These are phyloP conservation scores for Fomitopsis palustris DNA, from an alignment of 1,284 basidiomycete genomes.

Conservation along the genomic window DNA sequence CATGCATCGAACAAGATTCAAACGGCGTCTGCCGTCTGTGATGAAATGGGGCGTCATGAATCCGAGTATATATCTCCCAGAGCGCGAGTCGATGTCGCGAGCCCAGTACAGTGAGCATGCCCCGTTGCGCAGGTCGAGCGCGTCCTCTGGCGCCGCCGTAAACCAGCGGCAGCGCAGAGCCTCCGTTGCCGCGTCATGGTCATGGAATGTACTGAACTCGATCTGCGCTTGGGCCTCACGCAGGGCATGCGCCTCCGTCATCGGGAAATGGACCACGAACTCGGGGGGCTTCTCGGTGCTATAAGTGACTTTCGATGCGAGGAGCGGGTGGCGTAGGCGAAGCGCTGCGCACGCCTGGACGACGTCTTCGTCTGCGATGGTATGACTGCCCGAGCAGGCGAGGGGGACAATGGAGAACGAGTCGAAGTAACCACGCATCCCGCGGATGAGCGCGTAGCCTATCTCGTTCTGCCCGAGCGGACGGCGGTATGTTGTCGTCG, in stretches of 20 bases:
- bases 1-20: constrained; percentile 5
- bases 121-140: not conserved
- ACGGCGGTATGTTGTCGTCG: not conserved
- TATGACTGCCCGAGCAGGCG: not conserved
- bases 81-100: not conserved
- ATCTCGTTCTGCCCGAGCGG: not conserved
- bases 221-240: not conserved
- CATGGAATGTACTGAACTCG: constrained; percentile 1
- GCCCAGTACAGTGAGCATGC: constrained; percentile 1
- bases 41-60: constrained; percentile 3
- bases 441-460: not conserved
- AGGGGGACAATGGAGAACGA: constrained; percentile 1
- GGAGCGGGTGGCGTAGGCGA: constrained; percentile 3
- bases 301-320: constrained; percentile 1
- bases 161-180: not conserved
- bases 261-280: not conserved
- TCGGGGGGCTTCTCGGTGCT: not conserved
- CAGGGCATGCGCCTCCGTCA: not conserved
- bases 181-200: not conserved
- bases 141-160: not conserved
- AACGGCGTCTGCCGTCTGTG: not conserved
- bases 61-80: constrained; percentile 3
- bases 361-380: constrained; percentile 2
- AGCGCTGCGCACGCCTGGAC: not conserved
- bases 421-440: not conserved